A percentile compares a stretch with the other conserved stretches of the same genome.
These are phyloP conservation scores for Anastatica hierochuntica DNA, from an alignment of 345 rosid species.

Conservation along the genomic window DNA sequence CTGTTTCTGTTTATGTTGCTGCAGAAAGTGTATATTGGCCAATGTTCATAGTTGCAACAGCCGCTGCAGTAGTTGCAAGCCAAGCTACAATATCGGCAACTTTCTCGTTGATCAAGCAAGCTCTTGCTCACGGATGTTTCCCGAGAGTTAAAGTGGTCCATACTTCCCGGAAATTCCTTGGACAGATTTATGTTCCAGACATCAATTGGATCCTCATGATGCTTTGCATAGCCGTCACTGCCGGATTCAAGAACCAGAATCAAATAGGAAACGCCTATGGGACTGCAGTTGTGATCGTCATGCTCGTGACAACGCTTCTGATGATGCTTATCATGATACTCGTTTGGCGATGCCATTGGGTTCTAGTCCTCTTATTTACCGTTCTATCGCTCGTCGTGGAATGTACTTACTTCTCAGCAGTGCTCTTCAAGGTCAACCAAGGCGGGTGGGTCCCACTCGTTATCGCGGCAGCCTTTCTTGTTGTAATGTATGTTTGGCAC, in stretches of 20 bases:
- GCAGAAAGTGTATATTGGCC: conserved; percentile 58
- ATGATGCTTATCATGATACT: conserved; percentile 69
- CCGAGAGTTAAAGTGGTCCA: conserved; percentile 85
- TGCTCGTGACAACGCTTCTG: conserved; percentile 70
- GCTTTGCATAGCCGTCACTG: conserved; percentile 71
- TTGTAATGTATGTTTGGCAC: conserved; percentile 66
- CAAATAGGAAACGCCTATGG: conserved; percentile 84
- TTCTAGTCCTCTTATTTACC: conserved; percentile 48
- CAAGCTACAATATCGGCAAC: conserved; percentile 86
- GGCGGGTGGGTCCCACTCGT: no score
- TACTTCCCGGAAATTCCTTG: conserved; percentile 61
- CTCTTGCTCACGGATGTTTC: conserved; percentile 73
- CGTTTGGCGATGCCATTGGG: conserved; percentile 73
- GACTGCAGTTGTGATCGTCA: conserved; percentile 72
- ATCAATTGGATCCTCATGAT: conserved; percentile 79
- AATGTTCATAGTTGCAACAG: conserved; percentile 52
- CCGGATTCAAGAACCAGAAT: conserved; percentile 70
- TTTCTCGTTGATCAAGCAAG: conserved; percentile 81
- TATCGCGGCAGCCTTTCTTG: conserved; percentile 55
- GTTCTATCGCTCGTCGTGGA: conserved; percentile 44
- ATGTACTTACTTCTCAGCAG: conserved; percentile 60
- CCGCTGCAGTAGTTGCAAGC: conserved; percentile 78
- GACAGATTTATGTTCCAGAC: conserved; percentile 84
- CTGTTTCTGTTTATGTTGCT: conserved; percentile 12
- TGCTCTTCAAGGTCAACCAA: conserved; percentile 61